phyloP scores from a whole-genome alignment of 164 flowering plant species.

The Buxus sempervirens region DNA sequence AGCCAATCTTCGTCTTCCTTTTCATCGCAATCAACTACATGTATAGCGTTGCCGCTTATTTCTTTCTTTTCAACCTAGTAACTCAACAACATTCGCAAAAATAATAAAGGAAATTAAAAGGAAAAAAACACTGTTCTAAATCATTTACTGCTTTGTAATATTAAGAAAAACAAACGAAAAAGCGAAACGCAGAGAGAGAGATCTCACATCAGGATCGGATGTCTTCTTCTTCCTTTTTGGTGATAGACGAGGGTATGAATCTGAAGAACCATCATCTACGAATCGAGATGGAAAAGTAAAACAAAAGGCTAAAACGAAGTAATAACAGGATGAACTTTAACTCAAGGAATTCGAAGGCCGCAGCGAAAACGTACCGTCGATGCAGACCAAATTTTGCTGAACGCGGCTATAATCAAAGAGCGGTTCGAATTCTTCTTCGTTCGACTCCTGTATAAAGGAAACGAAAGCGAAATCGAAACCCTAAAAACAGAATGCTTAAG shows the following conservation, averaged over 20 bases:
- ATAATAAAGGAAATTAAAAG: neutral
- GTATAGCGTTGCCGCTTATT: slow-evolving; percentile 17
- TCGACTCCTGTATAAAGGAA: slow-evolving; percentile 24
- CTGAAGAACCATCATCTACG: slow-evolving; percentile 27
- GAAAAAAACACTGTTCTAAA: neutral
- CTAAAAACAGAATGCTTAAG: neutral
- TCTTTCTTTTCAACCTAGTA: slow-evolving; percentile 30
- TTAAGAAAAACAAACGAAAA: neutral
- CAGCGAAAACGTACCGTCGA: slow-evolving; percentile 35
- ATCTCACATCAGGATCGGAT: slow-evolving; percentile 15
- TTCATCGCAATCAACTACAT: slow-evolving; percentile 25
- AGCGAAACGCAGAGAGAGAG: neutral
- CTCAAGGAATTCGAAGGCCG: neutral
- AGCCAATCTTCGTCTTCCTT: slow-evolving; percentile 74
- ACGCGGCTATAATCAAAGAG: slow-evolving; percentile 70
- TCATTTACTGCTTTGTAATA: neutral
- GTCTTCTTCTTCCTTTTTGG: slow-evolving; percentile 28
- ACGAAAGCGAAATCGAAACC: neutral
- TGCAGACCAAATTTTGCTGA: slow-evolving; percentile 43
- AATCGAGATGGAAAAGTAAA: neutral
- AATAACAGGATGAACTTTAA: neutral
- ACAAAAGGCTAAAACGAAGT: neutral
- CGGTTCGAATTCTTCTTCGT: slow-evolving; percentile 67
- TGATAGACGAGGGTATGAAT: slow-evolving; percentile 12
- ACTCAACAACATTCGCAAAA: slow-evolving; percentile 1